Evolutionary conservation across 1,139 yeast genomes (phyloP).

Genomic region (Saccharomyces hybrid): DNA sequence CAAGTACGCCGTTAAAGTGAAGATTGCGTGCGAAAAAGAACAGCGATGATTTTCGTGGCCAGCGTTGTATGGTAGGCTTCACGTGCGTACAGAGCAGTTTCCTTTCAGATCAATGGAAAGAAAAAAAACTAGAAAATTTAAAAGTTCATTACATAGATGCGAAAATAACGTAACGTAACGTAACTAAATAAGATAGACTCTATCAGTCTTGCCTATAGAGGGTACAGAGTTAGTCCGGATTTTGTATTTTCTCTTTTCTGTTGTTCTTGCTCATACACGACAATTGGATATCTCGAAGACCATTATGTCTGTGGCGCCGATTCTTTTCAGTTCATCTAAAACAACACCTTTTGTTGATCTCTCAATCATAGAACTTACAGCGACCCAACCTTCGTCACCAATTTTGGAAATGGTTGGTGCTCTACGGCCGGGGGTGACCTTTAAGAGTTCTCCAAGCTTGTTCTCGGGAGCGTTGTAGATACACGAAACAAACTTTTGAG

Average conservation of each 20-base stretch:
- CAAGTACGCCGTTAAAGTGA: neutral
- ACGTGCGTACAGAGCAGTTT: neutral
- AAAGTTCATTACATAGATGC: neutral
- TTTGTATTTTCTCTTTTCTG: neutral
- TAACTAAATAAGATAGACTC: neutral
- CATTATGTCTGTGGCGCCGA: constrained; percentile 83
- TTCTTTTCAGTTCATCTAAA: constrained; percentile 73
- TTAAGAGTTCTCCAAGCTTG: constrained; percentile 50
- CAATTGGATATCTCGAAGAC: constrained; percentile 86
- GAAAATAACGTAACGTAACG: neutral
- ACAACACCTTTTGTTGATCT: constrained; percentile 66
- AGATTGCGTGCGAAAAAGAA: neutral
- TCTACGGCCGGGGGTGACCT: constrained; percentile 90
- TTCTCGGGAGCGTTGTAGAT: constrained; percentile 87
- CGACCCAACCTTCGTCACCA: constrained; percentile 86
- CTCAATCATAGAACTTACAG: constrained; percentile 88
- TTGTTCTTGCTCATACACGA: constrained; percentile 47
- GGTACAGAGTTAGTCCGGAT: neutral
- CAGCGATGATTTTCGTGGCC: neutral
- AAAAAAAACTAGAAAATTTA: neutral
- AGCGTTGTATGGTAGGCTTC: neutral
- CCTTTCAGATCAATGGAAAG: neutral
- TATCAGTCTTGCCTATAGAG: neutral
- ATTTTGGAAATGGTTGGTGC: constrained; percentile 93
- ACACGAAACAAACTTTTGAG: constrained; percentile 86